phyloP scores from a whole-genome alignment of 2,329 filamentous ascomycete species.

The Xylariaceae sp. region DNA sequence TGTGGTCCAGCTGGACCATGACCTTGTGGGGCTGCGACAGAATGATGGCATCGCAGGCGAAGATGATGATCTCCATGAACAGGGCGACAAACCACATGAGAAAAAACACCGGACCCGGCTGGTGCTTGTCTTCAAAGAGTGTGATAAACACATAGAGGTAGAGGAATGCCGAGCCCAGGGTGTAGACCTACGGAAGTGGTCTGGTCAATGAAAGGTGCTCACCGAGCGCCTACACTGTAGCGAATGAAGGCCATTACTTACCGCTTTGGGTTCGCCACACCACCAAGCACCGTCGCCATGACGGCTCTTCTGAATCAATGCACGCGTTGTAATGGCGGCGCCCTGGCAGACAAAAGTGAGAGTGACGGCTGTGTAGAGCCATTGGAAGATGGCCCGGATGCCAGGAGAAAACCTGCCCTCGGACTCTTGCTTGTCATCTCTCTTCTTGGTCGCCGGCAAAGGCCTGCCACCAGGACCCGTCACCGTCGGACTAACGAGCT shows the following conservation, averaged over 20 bases:
- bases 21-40: conserved; percentile 65
- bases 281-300: conserved; percentile 31
- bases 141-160: conserved; percentile 83
- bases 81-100: conserved; percentile 71
- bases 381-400: conserved; percentile 60
- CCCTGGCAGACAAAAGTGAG: conserved; percentile 73
- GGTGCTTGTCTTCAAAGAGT: conserved; percentile 74
- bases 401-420: conserved; percentile 36
- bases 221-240: neutral
- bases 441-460: conserved; percentile 61
- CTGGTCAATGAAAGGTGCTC: conserved; percentile 8
- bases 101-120: conserved; percentile 75
- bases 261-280: conserved; percentile 32
- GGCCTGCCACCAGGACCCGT: conserved; percentile 86
- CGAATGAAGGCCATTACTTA: conserved; percentile 18
- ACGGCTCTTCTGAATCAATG: conserved; percentile 50
- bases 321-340: conserved; percentile 63
- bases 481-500: conserved; percentile 43
- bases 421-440: conserved; percentile 42
- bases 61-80: conserved; percentile 66
- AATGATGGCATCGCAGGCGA: conserved; percentile 62
- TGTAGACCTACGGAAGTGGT: conserved; percentile 62
- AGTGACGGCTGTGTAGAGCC: conserved; percentile 64
- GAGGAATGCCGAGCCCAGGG: conserved; percentile 78
- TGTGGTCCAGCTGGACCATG: conserved; percentile 42